Conservation (phyloP, 75 land plant genomes). For the Sequoiadendron giganteum region DNA sequence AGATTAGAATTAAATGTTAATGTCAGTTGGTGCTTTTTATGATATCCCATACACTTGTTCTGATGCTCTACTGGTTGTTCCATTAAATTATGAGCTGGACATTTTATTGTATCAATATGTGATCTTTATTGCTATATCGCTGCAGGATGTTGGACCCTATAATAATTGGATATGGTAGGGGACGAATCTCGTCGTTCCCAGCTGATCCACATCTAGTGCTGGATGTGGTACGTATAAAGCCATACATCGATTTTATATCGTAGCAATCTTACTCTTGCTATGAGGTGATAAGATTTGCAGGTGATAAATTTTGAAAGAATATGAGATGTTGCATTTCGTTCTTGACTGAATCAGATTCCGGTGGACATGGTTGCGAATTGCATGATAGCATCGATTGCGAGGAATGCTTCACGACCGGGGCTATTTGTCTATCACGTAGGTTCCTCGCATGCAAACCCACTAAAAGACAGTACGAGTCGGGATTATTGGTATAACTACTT, state of each 20-base stretch:
- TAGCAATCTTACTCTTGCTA: too few relatives aligned
- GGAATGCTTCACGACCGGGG: conserved; percentile 25
- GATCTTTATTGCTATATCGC: neutral
- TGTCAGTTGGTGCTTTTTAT: too few relatives aligned
- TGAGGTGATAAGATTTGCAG: neutral
- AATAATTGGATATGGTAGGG: conserved; percentile 14
- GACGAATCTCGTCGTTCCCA: conserved; percentile 11
- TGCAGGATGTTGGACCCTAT: conserved; percentile 24
- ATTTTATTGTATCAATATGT: too few relatives aligned
- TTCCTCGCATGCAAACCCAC: conserved; percentile 63
- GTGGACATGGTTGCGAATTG: too few relatives aligned
- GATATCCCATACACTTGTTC: too few relatives aligned
- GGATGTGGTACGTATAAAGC: conserved; percentile 51
- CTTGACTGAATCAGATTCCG: too few relatives aligned
- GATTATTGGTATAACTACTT: conserved; percentile 33
- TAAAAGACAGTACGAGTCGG: conserved; percentile 20
- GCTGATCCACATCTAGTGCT: conserved; percentile 36
- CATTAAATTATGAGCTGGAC: too few relatives aligned
- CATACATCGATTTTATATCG: neutral
- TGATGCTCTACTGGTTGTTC: too few relatives aligned
- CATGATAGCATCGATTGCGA: too few relatives aligned
- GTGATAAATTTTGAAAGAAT: neutral
- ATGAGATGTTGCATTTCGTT: neutral
- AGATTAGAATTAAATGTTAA: too few relatives aligned
- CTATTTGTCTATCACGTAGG: conserved; percentile 60